Evolutionary conservation across 2,329 filamentous ascomycete species (phyloP).

Genomic region (Metarhizium brunneum): DNA sequence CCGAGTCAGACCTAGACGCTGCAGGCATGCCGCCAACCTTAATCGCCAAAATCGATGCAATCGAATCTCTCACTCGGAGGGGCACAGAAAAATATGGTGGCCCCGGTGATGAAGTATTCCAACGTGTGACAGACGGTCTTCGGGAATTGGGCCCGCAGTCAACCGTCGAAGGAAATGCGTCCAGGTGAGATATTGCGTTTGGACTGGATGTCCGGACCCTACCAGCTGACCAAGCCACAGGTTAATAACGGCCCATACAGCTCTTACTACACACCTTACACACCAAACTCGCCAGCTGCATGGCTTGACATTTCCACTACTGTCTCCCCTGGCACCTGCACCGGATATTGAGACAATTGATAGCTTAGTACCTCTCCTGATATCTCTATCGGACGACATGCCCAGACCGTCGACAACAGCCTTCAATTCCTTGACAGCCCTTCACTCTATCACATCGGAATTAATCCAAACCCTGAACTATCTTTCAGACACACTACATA

Average conservation of each 20-base stretch:
- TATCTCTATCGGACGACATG: slow-evolving; percentile 56
- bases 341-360: slow-evolving; percentile 58
- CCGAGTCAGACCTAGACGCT: slow-evolving; percentile 59
- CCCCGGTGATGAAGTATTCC: slow-evolving; percentile 55
- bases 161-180: slow-evolving; percentile 61
- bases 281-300: slow-evolving; percentile 71
- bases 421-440: slow-evolving; percentile 55
- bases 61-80: slow-evolving; percentile 60
- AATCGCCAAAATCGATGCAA: slow-evolving; percentile 60
- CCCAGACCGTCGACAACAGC: slow-evolving; percentile 54
- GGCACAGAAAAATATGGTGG: slow-evolving; percentile 59
- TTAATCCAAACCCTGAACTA: slow-evolving; percentile 74
- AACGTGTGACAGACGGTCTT: slow-evolving; percentile 58
- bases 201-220: not conserved
- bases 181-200: slow-evolving; percentile 41
- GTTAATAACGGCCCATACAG: slow-evolving; percentile 66
- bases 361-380: slow-evolving; percentile 57
- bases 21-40: slow-evolving; percentile 59
- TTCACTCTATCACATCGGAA: slow-evolving; percentile 63
- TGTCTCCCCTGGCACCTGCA: slow-evolving; percentile 57
- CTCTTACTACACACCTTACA: slow-evolving; percentile 62
- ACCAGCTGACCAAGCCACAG: slow-evolving; percentile 29
- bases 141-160: slow-evolving; percentile 66
- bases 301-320: slow-evolving; percentile 59
- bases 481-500: slow-evolving; percentile 85